Percentiles rank a stretch among this genome's conserved stretches.
Evolutionary conservation across 345 rosid genomes (phyloP).

Genomic region (Populus davidiana): DNA sequence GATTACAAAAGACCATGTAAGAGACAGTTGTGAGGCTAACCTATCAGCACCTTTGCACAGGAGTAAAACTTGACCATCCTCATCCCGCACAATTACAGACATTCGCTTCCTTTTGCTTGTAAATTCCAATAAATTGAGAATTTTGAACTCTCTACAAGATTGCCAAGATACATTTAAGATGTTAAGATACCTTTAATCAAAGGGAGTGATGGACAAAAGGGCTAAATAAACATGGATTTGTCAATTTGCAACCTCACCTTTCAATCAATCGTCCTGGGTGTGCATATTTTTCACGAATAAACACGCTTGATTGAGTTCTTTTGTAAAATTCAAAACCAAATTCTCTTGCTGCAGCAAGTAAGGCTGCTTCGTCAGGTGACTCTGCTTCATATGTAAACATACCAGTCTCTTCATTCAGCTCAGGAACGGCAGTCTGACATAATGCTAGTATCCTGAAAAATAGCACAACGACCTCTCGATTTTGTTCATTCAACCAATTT

Average conservation of each 20-base stretch:
- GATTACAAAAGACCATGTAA: background rate
- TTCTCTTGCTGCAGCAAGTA: slow-evolving; percentile 94
- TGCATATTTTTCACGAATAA: slow-evolving; percentile 55
- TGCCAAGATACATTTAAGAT: slow-evolving; percentile 16
- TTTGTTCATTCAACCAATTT: slow-evolving; percentile 75
- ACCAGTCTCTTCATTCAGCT: slow-evolving; percentile 74
- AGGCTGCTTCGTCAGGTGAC: slow-evolving; percentile 95
- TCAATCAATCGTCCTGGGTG: slow-evolving; percentile 52
- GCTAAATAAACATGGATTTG: slow-evolving; percentile 11
- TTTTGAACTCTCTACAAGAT: slow-evolving; percentile 79
- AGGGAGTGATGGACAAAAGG: slow-evolving; percentile 1
- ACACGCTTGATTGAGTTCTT: slow-evolving; percentile 86
- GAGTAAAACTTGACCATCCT: slow-evolving; percentile 76
- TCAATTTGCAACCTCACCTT: slow-evolving; percentile 50
- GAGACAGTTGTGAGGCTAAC: slow-evolving; percentile 39
- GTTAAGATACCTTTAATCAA: slow-evolving; percentile 13
- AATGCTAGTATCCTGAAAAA: slow-evolving; percentile 79
- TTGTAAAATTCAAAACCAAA: slow-evolving; percentile 87
- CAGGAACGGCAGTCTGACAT: slow-evolving; percentile 98
- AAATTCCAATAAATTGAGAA: slow-evolving; percentile 85
- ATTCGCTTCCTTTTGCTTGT: slow-evolving; percentile 97
- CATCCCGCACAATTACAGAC: slow-evolving; percentile 81
- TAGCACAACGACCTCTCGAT: slow-evolving; percentile 49
- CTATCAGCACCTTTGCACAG: slow-evolving; percentile 99
- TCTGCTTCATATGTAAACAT: slow-evolving; percentile 78